Percentiles rank a stretch among this genome's conserved stretches.
Evolutionary conservation across 352 stramenopile genomes (phyloP).

Genomic region (Pythium angustatum): DNA sequence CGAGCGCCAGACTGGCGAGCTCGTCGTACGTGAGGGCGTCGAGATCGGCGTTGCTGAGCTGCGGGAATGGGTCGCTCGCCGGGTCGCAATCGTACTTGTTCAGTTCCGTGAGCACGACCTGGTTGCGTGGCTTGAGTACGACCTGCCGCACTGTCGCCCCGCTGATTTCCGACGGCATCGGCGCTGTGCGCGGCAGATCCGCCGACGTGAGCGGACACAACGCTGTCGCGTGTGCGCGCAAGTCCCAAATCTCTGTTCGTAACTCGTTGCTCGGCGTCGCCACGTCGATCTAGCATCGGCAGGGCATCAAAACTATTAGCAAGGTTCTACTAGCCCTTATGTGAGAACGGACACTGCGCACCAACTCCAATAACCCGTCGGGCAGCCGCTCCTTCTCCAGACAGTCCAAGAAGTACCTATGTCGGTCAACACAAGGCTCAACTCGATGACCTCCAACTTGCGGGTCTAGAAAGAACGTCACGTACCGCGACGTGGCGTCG

Average conservation of each 20-base stretch:
- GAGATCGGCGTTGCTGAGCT: constrained; percentile 28
- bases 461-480: no score
- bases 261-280: constrained; percentile 6
- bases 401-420: constrained; percentile 65
- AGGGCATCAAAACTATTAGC: no score
- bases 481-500: constrained; percentile 61
- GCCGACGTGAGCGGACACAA: constrained; percentile 32
- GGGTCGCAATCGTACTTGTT: constrained; percentile 2
- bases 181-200: constrained; percentile 21
- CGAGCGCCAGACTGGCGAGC: constrained; percentile 20
- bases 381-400: constrained; percentile 52
- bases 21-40: constrained; percentile 32
- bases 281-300: constrained; percentile 17
- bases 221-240: constrained; percentile 12
- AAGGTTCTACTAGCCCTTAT: no score
- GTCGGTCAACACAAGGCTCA: no score
- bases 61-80: constrained; percentile 27
- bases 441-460: no score
- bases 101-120: constrained; percentile 14
- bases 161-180: background rate
- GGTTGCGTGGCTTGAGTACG: constrained; percentile 16
- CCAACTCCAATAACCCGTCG: constrained; percentile 60
- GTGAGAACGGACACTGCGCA: no score
- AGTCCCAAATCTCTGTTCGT: constrained; percentile 29
- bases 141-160: constrained; percentile 14